phyloP scores from a whole-genome alignment of 257 asterid species.

The Solanum paucissectum region DNA sequence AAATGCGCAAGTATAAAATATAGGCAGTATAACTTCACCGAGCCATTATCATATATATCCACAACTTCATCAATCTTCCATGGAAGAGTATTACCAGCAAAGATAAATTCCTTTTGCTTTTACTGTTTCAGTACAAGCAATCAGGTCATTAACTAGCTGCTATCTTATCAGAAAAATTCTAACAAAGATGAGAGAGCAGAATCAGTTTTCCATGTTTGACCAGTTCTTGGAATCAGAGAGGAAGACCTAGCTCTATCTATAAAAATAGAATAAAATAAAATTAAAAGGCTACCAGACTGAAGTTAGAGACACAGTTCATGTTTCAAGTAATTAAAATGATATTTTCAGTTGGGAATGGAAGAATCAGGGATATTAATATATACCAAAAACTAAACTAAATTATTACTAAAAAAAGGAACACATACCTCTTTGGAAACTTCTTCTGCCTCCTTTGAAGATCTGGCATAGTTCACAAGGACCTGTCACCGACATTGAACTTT shows the following conservation, averaged over 20 bases:
- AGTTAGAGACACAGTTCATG: background rate
- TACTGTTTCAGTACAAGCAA: background rate
- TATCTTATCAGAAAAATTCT: background rate
- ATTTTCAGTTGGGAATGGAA: background rate
- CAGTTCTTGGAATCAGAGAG: background rate
- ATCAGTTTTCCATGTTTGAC: background rate
- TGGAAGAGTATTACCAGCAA: background rate
- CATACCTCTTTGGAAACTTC: slow-evolving; percentile 63
- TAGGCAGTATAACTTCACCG: background rate
- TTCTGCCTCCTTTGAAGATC: slow-evolving; percentile 96
- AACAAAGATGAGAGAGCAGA: background rate
- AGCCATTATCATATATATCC: background rate
- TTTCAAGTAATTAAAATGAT: background rate
- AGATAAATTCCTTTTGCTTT: background rate
- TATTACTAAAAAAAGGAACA: background rate
- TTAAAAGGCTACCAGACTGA: background rate
- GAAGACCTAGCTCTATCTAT: background rate
- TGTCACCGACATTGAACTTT: slow-evolving; percentile 8
- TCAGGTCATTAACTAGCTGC: background rate
- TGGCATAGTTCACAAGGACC: slow-evolving; percentile 96
- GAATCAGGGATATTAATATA: background rate
- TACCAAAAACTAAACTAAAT: background rate
- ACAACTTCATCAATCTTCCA: background rate
- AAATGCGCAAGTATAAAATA: background rate
- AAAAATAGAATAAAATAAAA: background rate